phyloP scores from a whole-genome alignment of 2,329 filamentous ascomycete species.

The Pseudohalonectria lignicola region DNA sequence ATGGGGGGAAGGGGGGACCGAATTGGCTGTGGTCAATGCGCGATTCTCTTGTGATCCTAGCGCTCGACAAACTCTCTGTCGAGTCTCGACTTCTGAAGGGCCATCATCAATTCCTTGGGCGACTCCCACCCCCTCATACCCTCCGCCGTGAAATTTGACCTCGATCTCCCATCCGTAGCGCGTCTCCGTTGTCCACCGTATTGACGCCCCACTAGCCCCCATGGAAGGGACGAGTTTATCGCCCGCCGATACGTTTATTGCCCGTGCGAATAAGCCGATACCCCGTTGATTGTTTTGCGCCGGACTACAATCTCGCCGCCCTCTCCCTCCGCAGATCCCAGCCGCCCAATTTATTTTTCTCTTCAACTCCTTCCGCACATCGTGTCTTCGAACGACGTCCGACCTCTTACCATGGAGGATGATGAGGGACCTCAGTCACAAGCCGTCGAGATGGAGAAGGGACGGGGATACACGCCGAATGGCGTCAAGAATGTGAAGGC shows the following conservation, averaged over 20 bases:
- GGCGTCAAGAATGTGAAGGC: slow-evolving; percentile 18
- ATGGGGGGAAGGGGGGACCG: background rate
- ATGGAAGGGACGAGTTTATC: too few relatives aligned
- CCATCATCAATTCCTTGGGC: too few relatives aligned
- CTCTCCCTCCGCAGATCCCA: background rate
- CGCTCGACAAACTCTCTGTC: background rate
- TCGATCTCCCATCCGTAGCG: too few relatives aligned
- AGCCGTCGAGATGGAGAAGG: slow-evolving; percentile 23
- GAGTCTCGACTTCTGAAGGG: too few relatives aligned
- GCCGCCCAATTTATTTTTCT: background rate
- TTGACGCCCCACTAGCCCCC: too few relatives aligned
- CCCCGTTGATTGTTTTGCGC: background rate
- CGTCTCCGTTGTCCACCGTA: too few relatives aligned
- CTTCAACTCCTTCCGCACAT: too few relatives aligned
- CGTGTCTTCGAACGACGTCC: too few relatives aligned
- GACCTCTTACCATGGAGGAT: background rate
- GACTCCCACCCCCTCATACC: too few relatives aligned
- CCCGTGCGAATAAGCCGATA: too few relatives aligned
- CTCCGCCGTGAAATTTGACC: too few relatives aligned
- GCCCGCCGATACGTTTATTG: too few relatives aligned
- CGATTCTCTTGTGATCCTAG: background rate
- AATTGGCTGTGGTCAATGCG: slow-evolving; percentile 1
- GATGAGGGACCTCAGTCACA: background rate
- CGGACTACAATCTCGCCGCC: background rate
- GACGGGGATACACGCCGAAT: slow-evolving; percentile 21